Evolutionary conservation across 495 filamentous ascomycete species (phyloP).

Genomic region (Talaromyces adpressus): DNA sequence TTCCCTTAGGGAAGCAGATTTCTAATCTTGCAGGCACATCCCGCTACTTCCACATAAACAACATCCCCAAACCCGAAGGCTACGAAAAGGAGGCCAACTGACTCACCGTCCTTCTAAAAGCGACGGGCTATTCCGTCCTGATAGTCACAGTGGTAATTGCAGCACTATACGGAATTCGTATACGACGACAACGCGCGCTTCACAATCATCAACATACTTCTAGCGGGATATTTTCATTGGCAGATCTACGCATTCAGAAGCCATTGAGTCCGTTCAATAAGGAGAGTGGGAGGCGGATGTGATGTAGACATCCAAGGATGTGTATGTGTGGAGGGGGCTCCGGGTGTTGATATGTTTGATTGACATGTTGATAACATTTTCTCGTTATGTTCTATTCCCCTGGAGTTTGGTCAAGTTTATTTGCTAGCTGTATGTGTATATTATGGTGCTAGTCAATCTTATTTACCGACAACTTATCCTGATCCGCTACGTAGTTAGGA

Average conservation of each 20-base stretch:
- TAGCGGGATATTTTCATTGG: constrained; percentile 2
- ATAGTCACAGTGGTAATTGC: background rate
- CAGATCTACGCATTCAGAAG: background rate
- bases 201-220: background rate
- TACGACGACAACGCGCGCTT: background rate
- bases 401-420: background rate
- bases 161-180: constrained; percentile 2
- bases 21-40: constrained; percentile 55
- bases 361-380: background rate
- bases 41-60: constrained; percentile 75
- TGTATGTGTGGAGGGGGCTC: background rate
- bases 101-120: constrained; percentile 19
- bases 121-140: constrained; percentile 15
- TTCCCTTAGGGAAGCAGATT: no score
- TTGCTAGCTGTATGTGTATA: background rate
- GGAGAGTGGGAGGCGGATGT: background rate
- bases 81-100: constrained; percentile 64
- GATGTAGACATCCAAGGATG: background rate
- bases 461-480: background rate
- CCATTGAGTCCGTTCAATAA: background rate
- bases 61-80: constrained; percentile 71
- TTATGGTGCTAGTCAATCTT: background rate
- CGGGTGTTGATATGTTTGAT: background rate
- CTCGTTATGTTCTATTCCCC: background rate
- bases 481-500: no score